phyloP scores from a whole-genome alignment of 306 rosid genomes.

The Chamaecrista fasciculata region DNA sequence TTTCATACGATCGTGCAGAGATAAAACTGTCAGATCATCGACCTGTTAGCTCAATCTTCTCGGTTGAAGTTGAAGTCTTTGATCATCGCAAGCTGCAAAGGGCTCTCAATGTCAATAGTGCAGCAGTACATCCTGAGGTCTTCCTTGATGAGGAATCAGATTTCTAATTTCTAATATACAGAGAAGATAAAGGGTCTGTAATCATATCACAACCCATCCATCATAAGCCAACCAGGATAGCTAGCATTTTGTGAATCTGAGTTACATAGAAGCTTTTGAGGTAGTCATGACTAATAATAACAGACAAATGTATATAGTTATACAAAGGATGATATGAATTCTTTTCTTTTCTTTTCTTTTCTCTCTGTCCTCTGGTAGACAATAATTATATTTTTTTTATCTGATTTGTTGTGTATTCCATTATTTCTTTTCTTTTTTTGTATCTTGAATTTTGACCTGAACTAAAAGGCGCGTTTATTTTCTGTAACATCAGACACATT shows the following conservation, averaged over 20 bases:
- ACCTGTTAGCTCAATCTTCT: constrained; percentile 73
- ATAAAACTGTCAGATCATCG: constrained; percentile 74
- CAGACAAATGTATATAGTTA: constrained; percentile 35
- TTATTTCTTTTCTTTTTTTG: neutral
- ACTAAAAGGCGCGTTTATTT: constrained; percentile 22
- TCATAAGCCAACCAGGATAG: constrained; percentile 16
- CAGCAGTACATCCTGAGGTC: constrained; percentile 64
- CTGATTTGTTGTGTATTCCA: constrained; percentile 25
- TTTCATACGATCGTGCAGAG: constrained; percentile 63
- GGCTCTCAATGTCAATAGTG: constrained; percentile 62
- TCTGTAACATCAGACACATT: neutral
- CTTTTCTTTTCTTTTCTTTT: neutral
- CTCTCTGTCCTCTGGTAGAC: neutral
- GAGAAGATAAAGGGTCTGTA: neutral
- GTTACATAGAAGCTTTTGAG: constrained; percentile 25
- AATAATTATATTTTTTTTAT: constrained; percentile 29
- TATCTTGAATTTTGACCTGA: neutral
- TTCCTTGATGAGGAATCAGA: constrained; percentile 52
- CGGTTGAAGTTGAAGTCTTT: constrained; percentile 80
- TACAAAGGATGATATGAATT: constrained; percentile 27
- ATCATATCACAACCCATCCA: neutral
- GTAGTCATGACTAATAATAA: constrained; percentile 19
- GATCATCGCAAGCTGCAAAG: constrained; percentile 72
- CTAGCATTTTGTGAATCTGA: constrained; percentile 24
- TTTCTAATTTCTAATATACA: constrained; percentile 10